phyloP scores from a whole-genome alignment of 139 green algal genomes.

The Dunaliella sp. region DNA sequence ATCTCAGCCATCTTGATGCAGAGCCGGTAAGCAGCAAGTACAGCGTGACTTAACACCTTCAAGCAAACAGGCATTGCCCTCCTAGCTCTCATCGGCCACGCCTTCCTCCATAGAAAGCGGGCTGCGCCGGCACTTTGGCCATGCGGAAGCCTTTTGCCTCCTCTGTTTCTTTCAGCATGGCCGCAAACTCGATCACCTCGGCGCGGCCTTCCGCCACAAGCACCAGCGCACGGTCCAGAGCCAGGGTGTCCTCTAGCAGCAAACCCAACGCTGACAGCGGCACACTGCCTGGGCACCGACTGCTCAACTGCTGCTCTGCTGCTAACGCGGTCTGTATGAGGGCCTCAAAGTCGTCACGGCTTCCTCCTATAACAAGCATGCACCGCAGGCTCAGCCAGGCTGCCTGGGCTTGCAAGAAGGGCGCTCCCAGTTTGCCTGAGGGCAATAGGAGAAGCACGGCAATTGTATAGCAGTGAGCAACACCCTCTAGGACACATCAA shows the following conservation, averaged over 20 bases:
- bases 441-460: background rate
- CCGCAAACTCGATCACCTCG: background rate
- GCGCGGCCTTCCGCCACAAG: background rate
- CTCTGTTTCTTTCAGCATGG: background rate
- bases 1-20: too few species aligned
- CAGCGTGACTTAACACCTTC: too few species aligned
- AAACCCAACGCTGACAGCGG: background rate
- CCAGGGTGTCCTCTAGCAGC: background rate
- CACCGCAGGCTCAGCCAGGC: background rate
- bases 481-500: too few species aligned
- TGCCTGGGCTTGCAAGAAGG: background rate
- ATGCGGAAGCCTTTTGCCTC: background rate
- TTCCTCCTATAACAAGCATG: background rate
- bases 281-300: background rate
- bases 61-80: too few species aligned
- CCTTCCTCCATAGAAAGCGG: background rate
- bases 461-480: too few species aligned
- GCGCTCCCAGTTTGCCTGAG: background rate
- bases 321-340: background rate
- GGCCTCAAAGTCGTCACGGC: background rate
- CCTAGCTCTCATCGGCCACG: too few species aligned
- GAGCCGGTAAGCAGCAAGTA: too few species aligned
- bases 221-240: background rate
- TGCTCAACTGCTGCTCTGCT: background rate
- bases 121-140: background rate